Evolutionary conservation across 768 basidiomycete species (phyloP).

Genomic region (Tulasnella sp.): DNA sequence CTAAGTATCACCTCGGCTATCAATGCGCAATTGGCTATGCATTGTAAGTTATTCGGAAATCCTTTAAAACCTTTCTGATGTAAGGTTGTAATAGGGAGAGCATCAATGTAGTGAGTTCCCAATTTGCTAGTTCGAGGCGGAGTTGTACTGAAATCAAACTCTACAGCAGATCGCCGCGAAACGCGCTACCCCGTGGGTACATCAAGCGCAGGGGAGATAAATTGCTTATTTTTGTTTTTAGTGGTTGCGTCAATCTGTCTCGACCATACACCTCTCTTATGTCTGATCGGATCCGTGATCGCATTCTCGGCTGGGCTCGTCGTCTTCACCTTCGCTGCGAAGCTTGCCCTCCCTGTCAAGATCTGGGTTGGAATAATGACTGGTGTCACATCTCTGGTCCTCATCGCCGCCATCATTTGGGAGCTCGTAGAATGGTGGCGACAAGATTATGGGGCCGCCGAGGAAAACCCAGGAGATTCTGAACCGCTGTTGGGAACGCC

Average conservation of each 20-base stretch:
- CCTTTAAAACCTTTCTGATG: not conserved
- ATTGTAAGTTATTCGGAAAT: not conserved
- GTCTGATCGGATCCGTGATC: constrained; percentile 15
- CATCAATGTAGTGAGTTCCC: constrained; percentile 20
- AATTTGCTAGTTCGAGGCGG: not conserved
- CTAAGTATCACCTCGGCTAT: constrained; percentile 20
- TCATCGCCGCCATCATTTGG: constrained; percentile 17
- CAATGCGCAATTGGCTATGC: constrained; percentile 21
- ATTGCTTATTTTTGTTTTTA: not conserved
- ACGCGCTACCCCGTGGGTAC: constrained; percentile 14
- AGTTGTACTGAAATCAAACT: too few relatives aligned
- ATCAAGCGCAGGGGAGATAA: not conserved
- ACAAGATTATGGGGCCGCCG: not conserved
- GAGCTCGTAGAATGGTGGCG: constrained; percentile 18
- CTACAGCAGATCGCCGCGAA: constrained; percentile 17
- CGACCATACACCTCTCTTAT: constrained; percentile 17
- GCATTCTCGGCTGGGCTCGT: constrained; percentile 20
- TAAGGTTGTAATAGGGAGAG: not conserved
- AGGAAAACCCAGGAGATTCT: not conserved
- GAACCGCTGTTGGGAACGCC: not conserved
- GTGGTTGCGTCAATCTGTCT: constrained; percentile 19
- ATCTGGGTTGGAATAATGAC: constrained; percentile 3
- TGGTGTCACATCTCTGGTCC: constrained; percentile 13
- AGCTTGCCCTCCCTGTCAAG: not conserved
- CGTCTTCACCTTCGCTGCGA: constrained; percentile 1